Percentiles rank a stretch among this genome's conserved stretches.
Conservation (phyloP, 805 yeast genomes). For the Wickerhamiella australiensis region DNA sequence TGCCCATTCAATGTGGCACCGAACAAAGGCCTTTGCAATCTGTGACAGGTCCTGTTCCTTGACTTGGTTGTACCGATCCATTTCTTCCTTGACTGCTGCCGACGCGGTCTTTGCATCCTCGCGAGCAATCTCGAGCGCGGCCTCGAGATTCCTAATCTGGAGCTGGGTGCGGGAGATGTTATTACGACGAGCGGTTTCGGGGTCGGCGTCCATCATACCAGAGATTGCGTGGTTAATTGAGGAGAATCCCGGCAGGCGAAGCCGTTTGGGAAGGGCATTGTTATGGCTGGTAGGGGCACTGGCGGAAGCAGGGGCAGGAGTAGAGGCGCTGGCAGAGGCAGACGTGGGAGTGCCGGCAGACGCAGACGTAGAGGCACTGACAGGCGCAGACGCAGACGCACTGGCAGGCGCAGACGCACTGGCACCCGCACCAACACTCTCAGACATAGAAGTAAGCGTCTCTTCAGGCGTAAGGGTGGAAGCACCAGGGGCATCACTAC, state of each 20-base stretch:
- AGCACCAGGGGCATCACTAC: neutral
- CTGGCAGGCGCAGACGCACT: too few relatives aligned
- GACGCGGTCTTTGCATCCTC: slow-evolving; percentile 41
- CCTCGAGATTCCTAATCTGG: slow-evolving; percentile 38
- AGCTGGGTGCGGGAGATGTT: slow-evolving; percentile 35
- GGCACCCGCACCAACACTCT: too few relatives aligned
- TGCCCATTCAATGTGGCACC: slow-evolving; percentile 53
- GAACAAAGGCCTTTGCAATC: slow-evolving; percentile 42
- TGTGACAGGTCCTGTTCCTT: slow-evolving; percentile 42
- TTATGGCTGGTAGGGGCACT: neutral
- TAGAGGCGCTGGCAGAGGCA: too few relatives aligned
- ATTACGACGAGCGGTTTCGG: slow-evolving; percentile 49
- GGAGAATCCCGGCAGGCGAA: slow-evolving; percentile 43
- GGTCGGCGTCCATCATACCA: slow-evolving; percentile 55
- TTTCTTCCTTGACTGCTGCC: slow-evolving; percentile 33
- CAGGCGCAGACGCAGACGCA: too few relatives aligned
- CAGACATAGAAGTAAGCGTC: neutral
- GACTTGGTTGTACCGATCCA: slow-evolving; percentile 36
- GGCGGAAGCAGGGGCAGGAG: neutral
- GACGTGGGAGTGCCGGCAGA: too few relatives aligned
- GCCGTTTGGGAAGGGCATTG: slow-evolving; percentile 22
- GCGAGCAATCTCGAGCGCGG: slow-evolving; percentile 42
- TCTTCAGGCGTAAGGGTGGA: neutral
- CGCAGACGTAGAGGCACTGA: too few relatives aligned
- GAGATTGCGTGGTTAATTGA: slow-evolving; percentile 42